Evolutionary conservation across 306 rosid species (phyloP), one percentile per base, ranked within the genome.

Genomic region (Glycyrrhiza uralensis): DNA sequence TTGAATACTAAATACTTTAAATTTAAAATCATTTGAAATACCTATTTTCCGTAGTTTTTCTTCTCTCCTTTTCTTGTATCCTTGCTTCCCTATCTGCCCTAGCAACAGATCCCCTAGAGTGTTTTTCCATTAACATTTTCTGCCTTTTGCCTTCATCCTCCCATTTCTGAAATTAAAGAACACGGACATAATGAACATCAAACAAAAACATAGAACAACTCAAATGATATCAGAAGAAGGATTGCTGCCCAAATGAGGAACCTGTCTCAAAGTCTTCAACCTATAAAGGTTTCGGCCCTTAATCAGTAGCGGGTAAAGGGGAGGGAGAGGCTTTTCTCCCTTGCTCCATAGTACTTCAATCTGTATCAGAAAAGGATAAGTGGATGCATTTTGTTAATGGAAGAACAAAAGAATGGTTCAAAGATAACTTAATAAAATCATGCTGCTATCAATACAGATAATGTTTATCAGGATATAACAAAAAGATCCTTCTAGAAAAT

Each of bases 281-380:
- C 89, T 79, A 69, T 91, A 93, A 72, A 93, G 97, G 72, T 94
- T 91, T 74, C 98, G 86, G 59, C 98, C 98, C 85, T 94, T 91
- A 7, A 91, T 86, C 74, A 94, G 72, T 29, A 91, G 85, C 64
- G 96, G 97, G 66, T 89, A 78, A 49, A 94, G 94, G 42, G 91
- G 92, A 59, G 94, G 94, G 26, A 87, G 89, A 64, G 94, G 87
- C 60, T 85, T 89, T 85, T 86, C 92, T 70, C 98, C 97, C 74
- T 86, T 94, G 81, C 98, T 91, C 98, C 98, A 94, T 10, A 91
- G 86, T 22, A 91, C 97, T 83, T 94, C 96, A 82, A 94, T 84
- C 98, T 94, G 85, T 62, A 57, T 20, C 52, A 76, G 45, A 55
- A 77, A 30, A 77, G 19, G 57, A 56, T 69, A 35, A 74, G 33